Evolutionary conservation across 2,329 filamentous ascomycete species (phyloP), one percentile per base, ranked within the genome.

Genomic region (Ascochyta lentis): DNA sequence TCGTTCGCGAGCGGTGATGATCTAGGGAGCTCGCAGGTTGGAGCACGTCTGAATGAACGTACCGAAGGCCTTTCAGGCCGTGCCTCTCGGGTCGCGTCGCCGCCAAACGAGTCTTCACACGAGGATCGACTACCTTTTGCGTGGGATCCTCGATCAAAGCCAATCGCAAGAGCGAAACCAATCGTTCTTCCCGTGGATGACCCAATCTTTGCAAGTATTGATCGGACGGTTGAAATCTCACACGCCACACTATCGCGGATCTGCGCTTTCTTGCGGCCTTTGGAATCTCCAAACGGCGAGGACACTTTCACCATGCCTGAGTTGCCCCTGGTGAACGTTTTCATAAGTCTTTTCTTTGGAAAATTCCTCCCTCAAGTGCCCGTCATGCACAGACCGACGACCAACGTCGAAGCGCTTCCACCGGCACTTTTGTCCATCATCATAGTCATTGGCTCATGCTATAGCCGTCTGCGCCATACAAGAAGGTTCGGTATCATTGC

Each of bases 401-500:
- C 48, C 9, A 15, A 39, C 4, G n/a, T 50, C 8, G 44, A 56
- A 5, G n/a, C 35, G 10, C 31, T 51, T 13, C 53, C 53, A 2
- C 9, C 47, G 6, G 10, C 47, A 2, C 33, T 56, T 5, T 19
- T 56, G 12, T 42, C 53, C 0, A 56, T 56, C n/a, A 48, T 51
- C 4, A 51, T 56, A 31, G 47, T 56, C 19, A 43, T 56, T n/a
- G 53, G 53, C 13, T 56, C 53, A 7, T 40, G 40, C 29, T 56
- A 56, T 23, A 56, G 53, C 24, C 41, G 41, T 24, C 27, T 56
- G 12, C 47, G 53, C 12, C 35, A 56, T 22, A 50, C 53, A 8
- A 27, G 53, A n/a, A 39, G 53, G 24, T 56, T 56, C 26, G 53
- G 53, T 9, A 56, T 56, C 23, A 43, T 56, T 15, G 42, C 51